These are phyloP conservation scores for Micractinium sp. DNA, from an alignment of 139 green algal species.

Conservation along the genomic window DNA sequence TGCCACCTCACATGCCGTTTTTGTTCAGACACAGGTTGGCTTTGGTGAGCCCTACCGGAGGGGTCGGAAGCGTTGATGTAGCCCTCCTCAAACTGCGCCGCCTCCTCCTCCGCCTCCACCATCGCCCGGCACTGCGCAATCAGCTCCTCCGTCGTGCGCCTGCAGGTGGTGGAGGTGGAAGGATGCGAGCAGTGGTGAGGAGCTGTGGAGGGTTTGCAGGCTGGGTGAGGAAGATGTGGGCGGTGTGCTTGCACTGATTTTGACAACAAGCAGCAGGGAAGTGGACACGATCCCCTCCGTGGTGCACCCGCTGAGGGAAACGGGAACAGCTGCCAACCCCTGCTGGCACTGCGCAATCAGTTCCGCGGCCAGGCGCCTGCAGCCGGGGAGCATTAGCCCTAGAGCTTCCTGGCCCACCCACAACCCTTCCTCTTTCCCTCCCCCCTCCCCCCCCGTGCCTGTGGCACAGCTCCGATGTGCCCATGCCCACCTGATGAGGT, in stretches of 20 bases:
- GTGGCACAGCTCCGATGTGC: neutral
- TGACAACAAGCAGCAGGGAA: neutral
- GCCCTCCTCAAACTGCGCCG: slow-evolving; percentile 63
- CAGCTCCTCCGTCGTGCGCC: slow-evolving; percentile 85
- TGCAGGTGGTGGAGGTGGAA: neutral
- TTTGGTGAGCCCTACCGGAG: slow-evolving; percentile 34
- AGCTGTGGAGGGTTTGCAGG: too few relatives aligned
- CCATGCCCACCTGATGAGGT: slow-evolving; percentile 78
- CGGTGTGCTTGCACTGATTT: neutral
- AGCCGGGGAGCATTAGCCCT: too few relatives aligned
- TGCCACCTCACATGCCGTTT: too few relatives aligned
- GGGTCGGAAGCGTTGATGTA: slow-evolving; percentile 95
- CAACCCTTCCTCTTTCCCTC: neutral
- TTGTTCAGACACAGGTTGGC: too few relatives aligned
- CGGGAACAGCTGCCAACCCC: too few relatives aligned
- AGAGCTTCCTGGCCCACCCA: too few relatives aligned
- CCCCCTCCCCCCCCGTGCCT: neutral
- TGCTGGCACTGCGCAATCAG: too few relatives aligned
- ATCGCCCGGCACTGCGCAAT: slow-evolving; percentile 91
- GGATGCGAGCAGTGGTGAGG: neutral
- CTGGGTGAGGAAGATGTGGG: too few relatives aligned
- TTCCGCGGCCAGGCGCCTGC: too few relatives aligned
- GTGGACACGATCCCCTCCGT: too few relatives aligned
- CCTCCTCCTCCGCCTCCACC: slow-evolving; percentile 91
- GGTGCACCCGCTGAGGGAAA: too few relatives aligned